A percentile compares a stretch with the other conserved stretches of the same genome.
Conservation (phyloP, 768 basidiomycete genomes). For the Termitomyces titanicus region DNA sequence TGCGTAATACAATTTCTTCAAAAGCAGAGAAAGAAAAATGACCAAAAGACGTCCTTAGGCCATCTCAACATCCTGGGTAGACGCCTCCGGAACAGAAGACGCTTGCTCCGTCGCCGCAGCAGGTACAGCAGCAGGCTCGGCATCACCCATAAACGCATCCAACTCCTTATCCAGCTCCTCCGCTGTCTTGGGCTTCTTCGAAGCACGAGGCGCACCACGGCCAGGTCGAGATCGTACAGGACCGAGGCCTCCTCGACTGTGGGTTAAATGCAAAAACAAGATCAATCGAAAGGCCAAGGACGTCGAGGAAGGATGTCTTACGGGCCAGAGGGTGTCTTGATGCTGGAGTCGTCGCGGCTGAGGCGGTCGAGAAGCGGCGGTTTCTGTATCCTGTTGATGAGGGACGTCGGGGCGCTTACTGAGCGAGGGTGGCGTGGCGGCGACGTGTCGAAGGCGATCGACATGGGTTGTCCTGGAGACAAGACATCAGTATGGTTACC, state of each 20-base stretch:
- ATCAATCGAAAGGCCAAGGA: not conserved
- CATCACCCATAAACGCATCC: conserved; percentile 80
- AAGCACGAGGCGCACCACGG: conserved; percentile 29
- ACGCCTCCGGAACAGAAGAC: conserved; percentile 6
- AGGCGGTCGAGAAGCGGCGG: conserved; percentile 67
- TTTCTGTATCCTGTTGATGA: conserved; percentile 75
- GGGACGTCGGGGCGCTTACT: conserved; percentile 53
- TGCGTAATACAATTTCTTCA: conserved; percentile 4
- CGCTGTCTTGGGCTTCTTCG: conserved; percentile 64
- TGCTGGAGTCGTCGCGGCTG: conserved; percentile 38
- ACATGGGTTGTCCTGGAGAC: conserved; percentile 71
- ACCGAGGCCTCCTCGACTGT: conserved; percentile 37
- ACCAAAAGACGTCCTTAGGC: conserved; percentile 19
- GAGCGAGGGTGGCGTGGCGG: conserved; percentile 44
- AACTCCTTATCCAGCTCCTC: conserved; percentile 87
- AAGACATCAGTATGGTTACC: not conserved
- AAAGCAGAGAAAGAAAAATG: not conserved
- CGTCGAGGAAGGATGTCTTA: conserved; percentile 23
- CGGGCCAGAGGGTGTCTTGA: conserved; percentile 33
- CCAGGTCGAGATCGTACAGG: conserved; percentile 44
- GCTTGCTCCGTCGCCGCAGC: conserved; percentile 13
- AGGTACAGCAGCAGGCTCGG: conserved; percentile 23
- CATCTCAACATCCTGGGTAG: conserved; percentile 53
- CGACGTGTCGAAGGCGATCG: conserved; percentile 55
- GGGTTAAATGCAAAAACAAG: not conserved